phyloP scores from a whole-genome alignment of 495 filamentous ascomycete species.

The Hypoxylon intermedium region DNA sequence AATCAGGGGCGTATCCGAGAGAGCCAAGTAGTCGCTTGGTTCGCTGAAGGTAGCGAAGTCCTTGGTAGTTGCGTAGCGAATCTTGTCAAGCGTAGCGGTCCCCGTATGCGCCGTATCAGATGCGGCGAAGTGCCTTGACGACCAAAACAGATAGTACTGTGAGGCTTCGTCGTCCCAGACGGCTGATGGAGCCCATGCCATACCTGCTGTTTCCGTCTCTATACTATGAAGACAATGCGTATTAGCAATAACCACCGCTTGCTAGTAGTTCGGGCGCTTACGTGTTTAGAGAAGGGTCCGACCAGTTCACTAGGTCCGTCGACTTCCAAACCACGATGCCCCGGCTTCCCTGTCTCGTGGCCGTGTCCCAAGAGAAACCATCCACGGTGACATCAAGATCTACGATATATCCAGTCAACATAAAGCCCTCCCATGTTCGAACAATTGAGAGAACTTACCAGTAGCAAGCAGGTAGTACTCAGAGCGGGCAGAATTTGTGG shows the following conservation, averaged over 20 bases:
- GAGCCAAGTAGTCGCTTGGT: conserved; percentile 40
- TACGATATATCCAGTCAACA: conserved; percentile 1
- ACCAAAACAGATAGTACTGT: conserved; percentile 50
- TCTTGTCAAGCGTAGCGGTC: conserved; percentile 28
- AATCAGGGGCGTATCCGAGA: conserved; percentile 41
- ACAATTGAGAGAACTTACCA: conserved; percentile 9
- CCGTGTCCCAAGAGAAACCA: conserved; percentile 47
- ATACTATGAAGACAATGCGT: conserved; percentile 25
- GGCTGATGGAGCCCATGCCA: conserved; percentile 51
- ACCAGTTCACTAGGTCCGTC: conserved; percentile 46
- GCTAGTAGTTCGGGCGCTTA: not conserved
- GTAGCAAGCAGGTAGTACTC: conserved; percentile 35
- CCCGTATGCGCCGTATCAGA: conserved; percentile 40
- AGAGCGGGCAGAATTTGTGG: conserved; percentile 40
- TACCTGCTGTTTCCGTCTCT: conserved; percentile 47
- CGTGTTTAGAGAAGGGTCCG: conserved; percentile 15
- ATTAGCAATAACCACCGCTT: not conserved
- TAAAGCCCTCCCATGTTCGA: too few relatives aligned
- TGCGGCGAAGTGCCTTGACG: conserved; percentile 34
- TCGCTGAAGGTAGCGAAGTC: conserved; percentile 41
- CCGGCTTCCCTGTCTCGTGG: conserved; percentile 44
- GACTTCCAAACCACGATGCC: conserved; percentile 50
- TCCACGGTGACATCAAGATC: conserved; percentile 26
- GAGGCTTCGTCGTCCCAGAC: conserved; percentile 46
- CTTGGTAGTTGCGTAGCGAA: conserved; percentile 42